Conservation (phyloP, 2,329 filamentous ascomycete species). For the Claviceps maximensis region DNA sequence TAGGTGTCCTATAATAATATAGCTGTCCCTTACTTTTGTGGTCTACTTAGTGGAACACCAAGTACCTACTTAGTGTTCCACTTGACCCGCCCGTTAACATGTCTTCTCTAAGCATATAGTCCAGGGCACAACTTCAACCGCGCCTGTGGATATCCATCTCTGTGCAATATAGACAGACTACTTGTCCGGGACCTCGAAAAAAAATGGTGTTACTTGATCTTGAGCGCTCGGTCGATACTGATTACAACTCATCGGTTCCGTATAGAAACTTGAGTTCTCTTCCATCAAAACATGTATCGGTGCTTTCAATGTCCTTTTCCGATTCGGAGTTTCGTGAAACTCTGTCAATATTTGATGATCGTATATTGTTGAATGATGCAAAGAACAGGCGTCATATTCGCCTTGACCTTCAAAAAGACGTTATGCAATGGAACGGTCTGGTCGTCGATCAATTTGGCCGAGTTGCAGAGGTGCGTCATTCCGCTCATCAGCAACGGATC, state of each 20-base stretch:
- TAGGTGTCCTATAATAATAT: too few relatives aligned
- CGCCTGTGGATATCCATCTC: too few relatives aligned
- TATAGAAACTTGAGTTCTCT: conserved; percentile 45
- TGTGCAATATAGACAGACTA: too few relatives aligned
- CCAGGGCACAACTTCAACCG: too few relatives aligned
- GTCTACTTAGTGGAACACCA: too few relatives aligned
- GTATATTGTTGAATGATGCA: conserved; percentile 58
- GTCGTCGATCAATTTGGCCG: conserved; percentile 79
- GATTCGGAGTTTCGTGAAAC: conserved; percentile 86
- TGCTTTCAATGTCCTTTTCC: conserved; percentile 84
- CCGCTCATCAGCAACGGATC: background rate
- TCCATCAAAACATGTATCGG: conserved; percentile 66
- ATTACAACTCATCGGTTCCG: background rate
- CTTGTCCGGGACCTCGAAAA: too few relatives aligned
- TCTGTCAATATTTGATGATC: conserved; percentile 61
- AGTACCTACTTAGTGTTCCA: too few relatives aligned
- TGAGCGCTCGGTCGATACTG: background rate
- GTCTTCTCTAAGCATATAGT: too few relatives aligned
- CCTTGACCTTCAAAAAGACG: conserved; percentile 76
- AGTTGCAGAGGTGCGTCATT: conserved; percentile 61
- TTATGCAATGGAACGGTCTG: conserved; percentile 82
- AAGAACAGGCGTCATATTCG: conserved; percentile 69
- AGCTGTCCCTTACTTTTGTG: too few relatives aligned
- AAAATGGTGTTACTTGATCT: background rate
- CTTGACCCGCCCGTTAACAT: too few relatives aligned